Evolutionary conservation across 768 basidiomycete species (phyloP), one percentile per base, ranked within the genome.

Genomic region (Inosperma sp.): DNA sequence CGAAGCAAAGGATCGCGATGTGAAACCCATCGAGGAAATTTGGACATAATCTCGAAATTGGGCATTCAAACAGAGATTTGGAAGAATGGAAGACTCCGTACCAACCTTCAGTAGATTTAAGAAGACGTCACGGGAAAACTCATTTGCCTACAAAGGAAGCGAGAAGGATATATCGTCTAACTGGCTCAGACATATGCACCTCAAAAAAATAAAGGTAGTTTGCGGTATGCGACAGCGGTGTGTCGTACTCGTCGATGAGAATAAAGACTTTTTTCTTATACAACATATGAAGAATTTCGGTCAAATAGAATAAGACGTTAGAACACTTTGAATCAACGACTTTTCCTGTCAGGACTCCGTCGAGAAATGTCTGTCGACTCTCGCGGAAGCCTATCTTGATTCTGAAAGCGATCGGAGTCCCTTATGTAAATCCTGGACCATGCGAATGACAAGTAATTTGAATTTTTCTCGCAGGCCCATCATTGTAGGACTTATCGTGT

Each of bases 231-330:
- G 23, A 13, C 21, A 26, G 7, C 23, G 45, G 45, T 2, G 14
- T 47, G 46, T 47, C 46, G 6, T 47, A 22, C 4, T 47, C 46
- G 23, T 47, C 46, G 10, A 47, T 47, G 9, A 36, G 34, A 13
- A 47, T 10, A 47, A 47, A 22, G 23, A 23, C 31, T 34, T n/a
- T 31, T n/a, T 31, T 26, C 10, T n/a, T 30, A 26, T 47, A 34
- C 21, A 47, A 13, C 10, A 2, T 3, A 12, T 1, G 4, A 17
- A 47, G 46, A 26, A 36, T 47, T 1, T 36, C 2, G 19, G 30
- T 45, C 33, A 47, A 19, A 17, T 7, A 0, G 33, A 17, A 47
- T 26, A 47, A 36, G 23, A 47, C 3, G 2, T 0, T 13, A 47
- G 46, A 12, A 30, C 17, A 47, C 9, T 47, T 21, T 3, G 6